phyloP scores from a whole-genome alignment of 768 basidiomycete genomes.

The Phanerochaete sordida region DNA sequence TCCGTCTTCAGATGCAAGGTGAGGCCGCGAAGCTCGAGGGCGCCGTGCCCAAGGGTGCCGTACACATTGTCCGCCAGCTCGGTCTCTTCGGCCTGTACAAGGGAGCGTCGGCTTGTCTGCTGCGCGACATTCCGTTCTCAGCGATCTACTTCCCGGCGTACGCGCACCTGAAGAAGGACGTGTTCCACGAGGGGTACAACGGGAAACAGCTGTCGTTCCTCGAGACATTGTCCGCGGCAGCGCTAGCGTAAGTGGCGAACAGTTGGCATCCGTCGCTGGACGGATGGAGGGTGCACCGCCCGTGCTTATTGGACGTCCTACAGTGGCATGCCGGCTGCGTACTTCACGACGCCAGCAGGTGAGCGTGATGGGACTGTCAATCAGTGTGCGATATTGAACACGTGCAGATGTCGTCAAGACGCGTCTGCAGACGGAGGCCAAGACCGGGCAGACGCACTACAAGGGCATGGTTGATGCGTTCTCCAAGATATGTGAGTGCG shows the following conservation, averaged over 20 bases:
- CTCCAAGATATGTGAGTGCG: slow-evolving; percentile 77
- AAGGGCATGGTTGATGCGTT: slow-evolving; percentile 89
- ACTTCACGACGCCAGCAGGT: slow-evolving; percentile 90
- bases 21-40: slow-evolving; percentile 89
- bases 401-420: slow-evolving; percentile 90
- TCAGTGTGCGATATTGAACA: slow-evolving; percentile 17
- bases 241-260: slow-evolving; percentile 60
- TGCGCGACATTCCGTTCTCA: slow-evolving; percentile 96
- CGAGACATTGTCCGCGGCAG: slow-evolving; percentile 83
- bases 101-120: slow-evolving; percentile 88
- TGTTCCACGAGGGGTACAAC: slow-evolving; percentile 95
- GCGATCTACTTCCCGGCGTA: slow-evolving; percentile 91
- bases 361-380: slow-evolving; percentile 20
- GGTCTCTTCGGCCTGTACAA: slow-evolving; percentile 92
- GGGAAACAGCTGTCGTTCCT: slow-evolving; percentile 90
- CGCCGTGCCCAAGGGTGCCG: slow-evolving; percentile 75
- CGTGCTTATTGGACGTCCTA: slow-evolving; percentile 15
- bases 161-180: slow-evolving; percentile 85
- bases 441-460: slow-evolving; percentile 88
- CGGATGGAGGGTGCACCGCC: not conserved
- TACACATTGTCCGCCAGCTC: slow-evolving; percentile 90
- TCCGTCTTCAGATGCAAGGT: slow-evolving; percentile 92
- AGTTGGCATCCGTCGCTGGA: slow-evolving; percentile 12
- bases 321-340: slow-evolving; percentile 98
- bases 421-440: slow-evolving; percentile 88